Conservation (phyloP, 495 filamentous ascomycete genomes). For the Penicillium canariense region DNA sequence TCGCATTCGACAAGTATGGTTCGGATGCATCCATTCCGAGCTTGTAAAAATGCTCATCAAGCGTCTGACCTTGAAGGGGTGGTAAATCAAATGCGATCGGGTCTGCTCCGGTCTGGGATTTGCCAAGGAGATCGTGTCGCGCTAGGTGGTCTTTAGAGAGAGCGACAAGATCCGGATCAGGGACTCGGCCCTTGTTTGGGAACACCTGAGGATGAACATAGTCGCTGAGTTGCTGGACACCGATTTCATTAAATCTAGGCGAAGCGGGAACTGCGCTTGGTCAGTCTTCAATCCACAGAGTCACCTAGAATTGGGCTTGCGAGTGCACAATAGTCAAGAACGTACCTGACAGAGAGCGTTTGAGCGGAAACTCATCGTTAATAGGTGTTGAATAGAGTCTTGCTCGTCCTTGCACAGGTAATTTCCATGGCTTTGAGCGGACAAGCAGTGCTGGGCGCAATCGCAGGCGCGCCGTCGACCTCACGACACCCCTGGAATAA, state of each 20-base stretch:
- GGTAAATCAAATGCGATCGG: constrained; percentile 88
- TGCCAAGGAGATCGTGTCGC: constrained; percentile 85
- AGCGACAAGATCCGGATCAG: constrained; percentile 67
- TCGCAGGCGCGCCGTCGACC: constrained; percentile 28
- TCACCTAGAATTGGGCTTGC: neutral
- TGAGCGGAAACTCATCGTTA: constrained; percentile 15
- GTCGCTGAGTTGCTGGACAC: constrained; percentile 86
- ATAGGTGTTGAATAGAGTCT: constrained; percentile 29
- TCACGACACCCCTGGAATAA: constrained; percentile 36
- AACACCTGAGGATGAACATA: constrained; percentile 85
- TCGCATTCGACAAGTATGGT: constrained; percentile 76
- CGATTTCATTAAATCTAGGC: constrained; percentile 83
- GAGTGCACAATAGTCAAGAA: neutral
- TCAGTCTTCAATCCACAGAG: constrained; percentile 20
- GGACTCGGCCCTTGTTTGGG: constrained; percentile 50
- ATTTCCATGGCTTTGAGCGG: constrained; percentile 18
- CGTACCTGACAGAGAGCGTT: constrained; percentile 40
- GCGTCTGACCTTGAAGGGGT: constrained; percentile 67
- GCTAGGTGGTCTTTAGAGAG: constrained; percentile 80
- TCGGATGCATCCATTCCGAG: constrained; percentile 86
- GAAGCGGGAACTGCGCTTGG: constrained; percentile 49
- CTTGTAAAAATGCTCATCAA: constrained; percentile 95
- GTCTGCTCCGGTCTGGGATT: constrained; percentile 70
- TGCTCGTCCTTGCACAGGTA: neutral
- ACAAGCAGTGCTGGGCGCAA: constrained; percentile 23